Conservation (phyloP, 768 basidiomycete genomes). For the Tulasnella sp. region DNA sequence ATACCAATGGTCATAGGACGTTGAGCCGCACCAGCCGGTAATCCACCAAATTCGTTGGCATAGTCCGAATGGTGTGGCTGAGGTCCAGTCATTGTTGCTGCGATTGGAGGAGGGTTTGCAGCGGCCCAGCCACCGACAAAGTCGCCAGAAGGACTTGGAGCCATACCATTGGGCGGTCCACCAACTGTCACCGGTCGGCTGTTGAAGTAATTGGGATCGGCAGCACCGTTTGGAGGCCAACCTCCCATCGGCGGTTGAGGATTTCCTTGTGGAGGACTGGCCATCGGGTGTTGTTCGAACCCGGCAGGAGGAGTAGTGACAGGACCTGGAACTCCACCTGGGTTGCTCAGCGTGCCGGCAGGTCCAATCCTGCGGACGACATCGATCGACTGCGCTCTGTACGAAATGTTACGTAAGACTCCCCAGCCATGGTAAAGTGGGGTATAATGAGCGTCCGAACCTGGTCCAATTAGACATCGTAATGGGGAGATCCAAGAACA, state of each 20-base stretch:
- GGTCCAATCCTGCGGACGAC: constrained; percentile 54
- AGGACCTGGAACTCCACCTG: background rate
- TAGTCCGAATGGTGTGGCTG: background rate
- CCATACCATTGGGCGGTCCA: background rate
- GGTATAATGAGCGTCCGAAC: constrained; percentile 48
- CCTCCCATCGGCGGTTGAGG: background rate
- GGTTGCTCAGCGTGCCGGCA: constrained; percentile 10
- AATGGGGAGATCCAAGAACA: constrained; percentile 75
- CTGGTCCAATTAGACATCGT: constrained; percentile 86
- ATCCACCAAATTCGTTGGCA: constrained; percentile 7
- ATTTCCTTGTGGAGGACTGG: background rate
- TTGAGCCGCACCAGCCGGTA: background rate
- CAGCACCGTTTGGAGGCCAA: constrained; percentile 1
- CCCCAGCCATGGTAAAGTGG: background rate
- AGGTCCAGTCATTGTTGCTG: background rate
- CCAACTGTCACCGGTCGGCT: background rate
- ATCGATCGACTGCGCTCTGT: constrained; percentile 70
- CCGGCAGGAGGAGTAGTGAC: background rate
- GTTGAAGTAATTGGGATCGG: background rate
- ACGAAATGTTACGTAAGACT: background rate
- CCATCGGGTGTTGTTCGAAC: constrained; percentile 5
- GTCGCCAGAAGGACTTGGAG: background rate
- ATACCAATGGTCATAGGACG: constrained; percentile 24
- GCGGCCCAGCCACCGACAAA: constrained; percentile 9
- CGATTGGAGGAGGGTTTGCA: background rate